A percentile compares a stretch with the other conserved stretches of the same genome.
These are phyloP conservation scores for Chytriomyces hyalinus DNA, from an alignment of 192 early-diverging fungal genomes.

Conservation along the genomic window DNA sequence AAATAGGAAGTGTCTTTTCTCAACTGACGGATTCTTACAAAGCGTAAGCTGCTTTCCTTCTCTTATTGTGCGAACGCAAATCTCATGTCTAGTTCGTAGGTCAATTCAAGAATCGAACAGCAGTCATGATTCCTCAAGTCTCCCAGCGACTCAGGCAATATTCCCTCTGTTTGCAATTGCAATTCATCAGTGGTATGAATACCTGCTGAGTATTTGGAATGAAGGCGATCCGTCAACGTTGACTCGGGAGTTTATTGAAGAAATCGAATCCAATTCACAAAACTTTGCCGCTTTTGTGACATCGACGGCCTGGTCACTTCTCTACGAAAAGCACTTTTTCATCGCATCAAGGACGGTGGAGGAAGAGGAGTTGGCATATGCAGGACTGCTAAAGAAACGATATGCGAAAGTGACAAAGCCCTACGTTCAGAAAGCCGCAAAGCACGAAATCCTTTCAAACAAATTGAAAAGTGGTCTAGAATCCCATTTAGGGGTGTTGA, in stretches of 20 bases:
- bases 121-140: background rate
- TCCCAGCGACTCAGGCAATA: conserved; percentile 24
- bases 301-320: conserved; percentile 36
- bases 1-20: conserved; percentile 40
- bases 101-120: background rate
- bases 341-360: conserved; percentile 43
- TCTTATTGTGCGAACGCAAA: background rate
- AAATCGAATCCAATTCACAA: conserved; percentile 34
- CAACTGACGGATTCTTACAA: conserved; percentile 46
- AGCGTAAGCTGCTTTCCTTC: conserved; percentile 25
- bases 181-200: conserved; percentile 44
- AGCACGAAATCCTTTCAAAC: conserved; percentile 29
- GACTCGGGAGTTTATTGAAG: conserved; percentile 16
- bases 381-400: conserved; percentile 37
- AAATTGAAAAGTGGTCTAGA: conserved; percentile 4
- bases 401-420: conserved; percentile 31
- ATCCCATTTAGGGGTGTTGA: conserved; percentile 14
- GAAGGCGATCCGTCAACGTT: conserved; percentile 8
- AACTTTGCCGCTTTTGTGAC: conserved; percentile 42
- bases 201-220: conserved; percentile 30
- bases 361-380: conserved; percentile 38
- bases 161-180: conserved; percentile 50
- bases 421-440: conserved; percentile 10
- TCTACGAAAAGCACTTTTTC: conserved; percentile 45
- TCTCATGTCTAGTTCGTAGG: background rate